Evolutionary conservation across 139 green algal genomes (phyloP).

Genomic region (Chlamydomonas incerta): DNA sequence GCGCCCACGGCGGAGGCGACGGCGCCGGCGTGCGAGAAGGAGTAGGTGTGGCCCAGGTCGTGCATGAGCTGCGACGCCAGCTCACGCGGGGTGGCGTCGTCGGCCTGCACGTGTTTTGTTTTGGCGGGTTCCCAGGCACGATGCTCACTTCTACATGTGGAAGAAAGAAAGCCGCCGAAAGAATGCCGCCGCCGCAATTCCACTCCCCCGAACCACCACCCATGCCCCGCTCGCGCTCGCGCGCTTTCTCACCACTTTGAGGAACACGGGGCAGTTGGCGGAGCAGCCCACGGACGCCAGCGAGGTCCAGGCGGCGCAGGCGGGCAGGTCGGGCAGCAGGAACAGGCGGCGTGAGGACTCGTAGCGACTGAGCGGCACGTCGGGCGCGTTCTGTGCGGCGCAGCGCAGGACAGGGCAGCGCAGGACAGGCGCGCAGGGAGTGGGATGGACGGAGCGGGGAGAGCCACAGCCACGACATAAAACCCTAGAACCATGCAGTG

Average conservation of each 20-base stretch:
- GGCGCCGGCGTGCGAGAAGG: background rate
- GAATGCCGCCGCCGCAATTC: too few species aligned
- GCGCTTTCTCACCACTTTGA: constrained; percentile 1
- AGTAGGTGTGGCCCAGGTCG: constrained; percentile 18
- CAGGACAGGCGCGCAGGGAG: background rate
- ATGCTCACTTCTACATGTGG: too few species aligned
- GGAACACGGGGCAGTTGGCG: constrained; percentile 8
- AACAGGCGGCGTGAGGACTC: background rate
- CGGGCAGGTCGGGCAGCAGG: constrained; percentile 29
- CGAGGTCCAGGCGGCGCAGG: background rate
- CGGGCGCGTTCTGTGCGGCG: background rate
- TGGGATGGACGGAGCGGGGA: background rate
- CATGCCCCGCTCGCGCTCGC: background rate
- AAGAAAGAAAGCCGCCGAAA: too few species aligned
- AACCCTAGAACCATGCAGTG: too few species aligned
- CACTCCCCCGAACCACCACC: too few species aligned
- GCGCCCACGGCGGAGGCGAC: background rate
- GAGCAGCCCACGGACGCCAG: constrained; percentile 29
- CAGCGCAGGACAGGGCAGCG: too few species aligned
- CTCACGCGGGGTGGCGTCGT: background rate
- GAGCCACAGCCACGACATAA: too few species aligned
- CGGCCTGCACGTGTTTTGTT: too few species aligned
- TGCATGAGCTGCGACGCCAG: constrained; percentile 11
- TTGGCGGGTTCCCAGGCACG: too few species aligned
- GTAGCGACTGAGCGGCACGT: background rate